Conservation (phyloP, 2,329 filamentous ascomycete genomes). For the Pseudogymnoascus pannorum region DNA sequence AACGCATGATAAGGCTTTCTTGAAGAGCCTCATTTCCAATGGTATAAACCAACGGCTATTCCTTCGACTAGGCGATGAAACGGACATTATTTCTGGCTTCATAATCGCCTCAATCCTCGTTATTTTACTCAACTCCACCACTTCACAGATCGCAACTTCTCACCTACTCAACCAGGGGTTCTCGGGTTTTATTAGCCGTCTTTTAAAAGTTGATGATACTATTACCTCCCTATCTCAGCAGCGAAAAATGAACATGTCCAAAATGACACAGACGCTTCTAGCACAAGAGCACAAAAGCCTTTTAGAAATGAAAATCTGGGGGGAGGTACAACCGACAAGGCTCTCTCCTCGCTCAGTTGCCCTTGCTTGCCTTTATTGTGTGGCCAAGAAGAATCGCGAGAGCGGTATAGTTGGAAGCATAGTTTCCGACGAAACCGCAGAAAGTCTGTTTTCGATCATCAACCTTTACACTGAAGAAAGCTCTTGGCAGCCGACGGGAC, state of each 20-base stretch:
- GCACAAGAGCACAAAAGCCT: constrained; percentile 46
- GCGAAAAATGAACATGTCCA: constrained; percentile 62
- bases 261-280: constrained; percentile 51
- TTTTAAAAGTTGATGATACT: constrained; percentile 47
- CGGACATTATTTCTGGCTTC: constrained; percentile 56
- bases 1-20: constrained; percentile 55
- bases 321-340: constrained; percentile 38
- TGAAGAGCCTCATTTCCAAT: constrained; percentile 65
- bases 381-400: constrained; percentile 45
- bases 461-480: constrained; percentile 18
- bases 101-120: constrained; percentile 56
- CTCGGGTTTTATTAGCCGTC: constrained; percentile 45
- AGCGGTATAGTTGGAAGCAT: constrained; percentile 42
- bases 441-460: constrained; percentile 42
- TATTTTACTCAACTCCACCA: constrained; percentile 53
- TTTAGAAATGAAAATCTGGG: constrained; percentile 52
- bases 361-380: constrained; percentile 54
- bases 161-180: constrained; percentile 50
- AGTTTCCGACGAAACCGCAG: constrained; percentile 41
- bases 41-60: constrained; percentile 64
- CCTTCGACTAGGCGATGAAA: constrained; percentile 49
- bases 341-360: constrained; percentile 58
- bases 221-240: constrained; percentile 56
- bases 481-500: constrained; percentile 22
- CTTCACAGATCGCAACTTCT: constrained; percentile 50